Evolutionary conservation across 163 green algal species (phyloP), one percentile per base, ranked within the genome.

Genomic region (Prototheca stagnorum): DNA sequence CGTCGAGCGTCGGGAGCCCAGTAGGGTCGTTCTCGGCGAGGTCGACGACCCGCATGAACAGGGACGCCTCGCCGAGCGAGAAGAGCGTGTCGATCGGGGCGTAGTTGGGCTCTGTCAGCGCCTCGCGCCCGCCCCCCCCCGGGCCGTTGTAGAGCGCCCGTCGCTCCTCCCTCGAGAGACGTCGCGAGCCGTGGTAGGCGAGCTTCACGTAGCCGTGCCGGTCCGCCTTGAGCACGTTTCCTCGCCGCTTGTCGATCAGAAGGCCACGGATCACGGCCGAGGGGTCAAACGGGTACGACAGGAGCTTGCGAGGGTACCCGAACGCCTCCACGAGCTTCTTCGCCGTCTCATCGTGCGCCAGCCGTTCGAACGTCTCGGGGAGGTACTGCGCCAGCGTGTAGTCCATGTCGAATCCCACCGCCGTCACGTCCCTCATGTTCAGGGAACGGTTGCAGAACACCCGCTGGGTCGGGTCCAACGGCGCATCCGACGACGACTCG

Each of bases 21-120:
- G n/a, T n/a, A n/a, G n/a, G n/a, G n/a, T n/a, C n/a, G n/a, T n/a
- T n/a, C 12, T 19, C 24, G 12, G 31, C 31, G 9, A 54, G 20
- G 5, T 50, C 55, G 28, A 68, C 55, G 31, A 77, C 41, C 47
- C 79, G 83, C 68, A 86, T 89, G 65, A 89, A 96, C 25, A 96
- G 80, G 65, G 93, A 81, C 0, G 82, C 79, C 72, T 98, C 89
- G 3, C 80, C 85, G 44, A 96, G 62, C 31, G 70, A 82, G 72
- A 98, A 98, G 33, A 96, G 72, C 12, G 89, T 98, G 81, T 98
- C 88, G 34, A 96, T 85, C 46, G 90, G 76, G 11, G 75, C 75
- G 64, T 82, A 96, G 31, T 77, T 60, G 6, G 76, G 73, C 58
- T 92, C 81, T 51, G 94, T n/a, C n/a, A n/a, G n/a, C n/a, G n/a